Conservation (phyloP, 345 rosid genomes). For the Lepidium didymum region DNA sequence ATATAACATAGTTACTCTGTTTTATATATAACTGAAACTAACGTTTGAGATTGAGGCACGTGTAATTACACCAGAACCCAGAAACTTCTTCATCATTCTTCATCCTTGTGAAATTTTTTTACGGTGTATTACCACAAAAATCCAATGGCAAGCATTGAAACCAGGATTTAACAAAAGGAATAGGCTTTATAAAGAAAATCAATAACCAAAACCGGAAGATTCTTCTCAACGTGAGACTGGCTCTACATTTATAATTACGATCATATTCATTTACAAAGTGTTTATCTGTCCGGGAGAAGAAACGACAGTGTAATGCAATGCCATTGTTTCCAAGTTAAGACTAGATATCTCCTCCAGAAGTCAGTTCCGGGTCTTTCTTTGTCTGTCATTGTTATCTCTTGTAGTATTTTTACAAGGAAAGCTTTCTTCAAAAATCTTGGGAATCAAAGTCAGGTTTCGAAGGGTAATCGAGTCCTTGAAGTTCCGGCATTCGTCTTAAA, state of each 20-base stretch:
- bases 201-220: too few species aligned
- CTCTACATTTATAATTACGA: conserved; percentile 5
- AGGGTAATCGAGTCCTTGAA: conserved; percentile 91
- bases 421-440: conserved; percentile 42
- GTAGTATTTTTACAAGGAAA: conserved; percentile 27
- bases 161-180: neutral
- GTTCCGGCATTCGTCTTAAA: conserved; percentile 70
- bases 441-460: conserved; percentile 74
- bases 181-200: neutral
- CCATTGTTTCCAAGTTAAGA: neutral
- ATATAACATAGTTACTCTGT: neutral
- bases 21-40: neutral
- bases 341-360: neutral
- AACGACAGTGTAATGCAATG: neutral
- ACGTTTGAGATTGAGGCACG: conserved; percentile 1
- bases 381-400: neutral
- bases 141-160: neutral
- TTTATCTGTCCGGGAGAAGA: neutral
- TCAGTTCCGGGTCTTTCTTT: neutral
- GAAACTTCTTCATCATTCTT: conserved; percentile 23
- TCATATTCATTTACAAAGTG: neutral
- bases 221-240: conserved; percentile 5
- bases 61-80: conserved; percentile 11
- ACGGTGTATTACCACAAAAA: neutral
- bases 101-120: neutral